phyloP scores from a whole-genome alignment of 495 filamentous ascomycete genomes.

The Annulohypoxylon maeteangense region DNA sequence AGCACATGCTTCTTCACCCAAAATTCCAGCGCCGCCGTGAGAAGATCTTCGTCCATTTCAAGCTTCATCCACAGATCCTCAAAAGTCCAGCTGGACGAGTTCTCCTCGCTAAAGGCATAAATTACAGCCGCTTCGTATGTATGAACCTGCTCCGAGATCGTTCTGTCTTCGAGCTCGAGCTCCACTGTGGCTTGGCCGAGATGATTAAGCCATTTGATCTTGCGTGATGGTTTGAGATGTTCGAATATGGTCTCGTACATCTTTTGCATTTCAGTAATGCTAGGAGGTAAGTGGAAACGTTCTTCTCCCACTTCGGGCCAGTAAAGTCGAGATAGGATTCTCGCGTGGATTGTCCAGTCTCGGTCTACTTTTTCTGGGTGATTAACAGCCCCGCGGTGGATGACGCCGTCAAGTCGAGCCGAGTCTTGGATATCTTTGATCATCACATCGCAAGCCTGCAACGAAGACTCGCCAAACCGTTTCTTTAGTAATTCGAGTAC shows the following conservation, averaged over 20 bases:
- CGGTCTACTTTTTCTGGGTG: constrained; percentile 48
- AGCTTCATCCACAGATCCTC: constrained; percentile 71
- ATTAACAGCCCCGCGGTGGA: constrained; percentile 58
- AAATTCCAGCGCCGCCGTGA: constrained; percentile 81
- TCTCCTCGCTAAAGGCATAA: constrained; percentile 76
- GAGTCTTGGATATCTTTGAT: constrained; percentile 93
- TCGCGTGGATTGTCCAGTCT: constrained; percentile 67
- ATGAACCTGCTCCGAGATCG: constrained; percentile 74
- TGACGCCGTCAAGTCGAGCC: constrained; percentile 71
- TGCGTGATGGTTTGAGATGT: constrained; percentile 78
- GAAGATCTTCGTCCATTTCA: constrained; percentile 79
- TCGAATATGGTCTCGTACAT: constrained; percentile 83
- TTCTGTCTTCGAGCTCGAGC: constrained; percentile 84
- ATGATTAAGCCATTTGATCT: constrained; percentile 86
- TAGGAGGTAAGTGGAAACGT: constrained; percentile 74
- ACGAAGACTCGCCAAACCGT: constrained; percentile 82
- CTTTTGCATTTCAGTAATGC: constrained; percentile 70
- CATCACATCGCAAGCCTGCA: constrained; percentile 98
- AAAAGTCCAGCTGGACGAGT: constrained; percentile 64
- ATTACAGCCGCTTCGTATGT: constrained; percentile 93
- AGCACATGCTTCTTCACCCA: constrained; percentile 87
- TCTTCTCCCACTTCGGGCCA: constrained; percentile 89
- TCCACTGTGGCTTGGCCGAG: constrained; percentile 83
- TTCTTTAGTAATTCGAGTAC: constrained; percentile 90
- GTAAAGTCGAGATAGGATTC: constrained; percentile 91